These are phyloP conservation scores for Amanita rimosa DNA, from an alignment of 768 basidiomycete species.

Conservation along the genomic window DNA sequence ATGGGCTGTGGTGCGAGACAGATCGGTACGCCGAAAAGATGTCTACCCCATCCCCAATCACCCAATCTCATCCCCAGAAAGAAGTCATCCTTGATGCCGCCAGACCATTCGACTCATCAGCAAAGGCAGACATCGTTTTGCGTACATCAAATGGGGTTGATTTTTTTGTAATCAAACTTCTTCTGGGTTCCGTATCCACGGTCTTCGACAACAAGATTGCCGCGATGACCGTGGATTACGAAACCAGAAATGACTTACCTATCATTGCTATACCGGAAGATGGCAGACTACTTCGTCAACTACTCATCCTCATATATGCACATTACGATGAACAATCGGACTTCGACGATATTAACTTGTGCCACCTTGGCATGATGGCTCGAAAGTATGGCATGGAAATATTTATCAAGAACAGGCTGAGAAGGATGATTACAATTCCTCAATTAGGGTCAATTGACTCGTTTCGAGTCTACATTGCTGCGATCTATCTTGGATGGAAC, in stretches of 20 bases:
- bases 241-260: constrained; percentile 2
- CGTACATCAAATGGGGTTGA: constrained; percentile 20
- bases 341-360: background rate
- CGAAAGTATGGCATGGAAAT: constrained; percentile 2
- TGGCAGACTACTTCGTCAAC: constrained; percentile 3
- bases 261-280: constrained; percentile 9
- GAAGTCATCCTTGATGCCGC: background rate
- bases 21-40: too few relatives aligned
- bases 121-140: constrained; percentile 15
- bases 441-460: background rate
- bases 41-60: too few relatives aligned
- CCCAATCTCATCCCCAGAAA: too few relatives aligned
- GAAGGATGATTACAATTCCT: background rate
- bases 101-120: constrained; percentile 1
- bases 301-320: constrained; percentile 8
- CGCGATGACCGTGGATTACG: constrained; percentile 10
- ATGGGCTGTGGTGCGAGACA: too few relatives aligned
- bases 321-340: background rate
- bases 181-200: constrained; percentile 19
- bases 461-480: background rate
- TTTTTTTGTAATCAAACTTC: constrained; percentile 16
- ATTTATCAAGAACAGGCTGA: background rate
- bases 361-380: background rate
- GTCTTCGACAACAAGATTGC: constrained; percentile 21
- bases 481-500: background rate